Conservation (phyloP, 768 basidiomycete species). For the Tephrocybe rancida region DNA sequence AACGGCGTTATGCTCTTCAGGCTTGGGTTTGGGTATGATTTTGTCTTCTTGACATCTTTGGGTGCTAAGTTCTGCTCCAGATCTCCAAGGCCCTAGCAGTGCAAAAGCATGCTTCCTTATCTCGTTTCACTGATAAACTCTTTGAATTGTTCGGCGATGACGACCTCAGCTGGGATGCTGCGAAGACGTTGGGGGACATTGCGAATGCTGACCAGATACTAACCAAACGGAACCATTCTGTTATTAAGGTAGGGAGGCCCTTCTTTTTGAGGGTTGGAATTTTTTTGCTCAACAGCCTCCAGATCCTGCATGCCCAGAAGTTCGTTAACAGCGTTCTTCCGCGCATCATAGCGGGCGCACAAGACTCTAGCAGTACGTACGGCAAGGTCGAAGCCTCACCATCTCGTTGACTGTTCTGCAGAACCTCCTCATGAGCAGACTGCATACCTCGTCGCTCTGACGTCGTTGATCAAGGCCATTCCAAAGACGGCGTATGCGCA, state of each 20-base stretch:
- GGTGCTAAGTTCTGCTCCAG: slow-evolving; percentile 38
- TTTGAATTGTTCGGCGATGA: slow-evolving; percentile 73
- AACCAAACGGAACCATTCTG: slow-evolving; percentile 77
- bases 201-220: slow-evolving; percentile 62
- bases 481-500: slow-evolving; percentile 75
- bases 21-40: slow-evolving; percentile 69
- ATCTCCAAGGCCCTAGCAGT: slow-evolving; percentile 80
- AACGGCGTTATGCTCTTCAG: slow-evolving; percentile 53
- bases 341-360: slow-evolving; percentile 69
- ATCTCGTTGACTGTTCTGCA: slow-evolving; percentile 5
- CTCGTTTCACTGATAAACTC: slow-evolving; percentile 60
- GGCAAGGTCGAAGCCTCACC: neutral
- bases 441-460: slow-evolving; percentile 82
- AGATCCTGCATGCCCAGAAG: slow-evolving; percentile 79
- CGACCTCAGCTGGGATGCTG: slow-evolving; percentile 70
- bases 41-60: slow-evolving; percentile 16
- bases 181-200: slow-evolving; percentile 71
- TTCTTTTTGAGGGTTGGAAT: neutral
- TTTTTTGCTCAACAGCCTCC: neutral
- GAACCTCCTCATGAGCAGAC: slow-evolving; percentile 45
- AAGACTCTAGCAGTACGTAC: slow-evolving; percentile 51
- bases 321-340: slow-evolving; percentile 76
- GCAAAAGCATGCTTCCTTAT: slow-evolving; percentile 63
- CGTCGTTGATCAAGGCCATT: slow-evolving; percentile 76
- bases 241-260: slow-evolving; percentile 64